Percentiles rank a stretch among this genome's conserved stretches.
Evolutionary conservation across 1,139 yeast genomes (phyloP).

Genomic region (Candida anutae): DNA sequence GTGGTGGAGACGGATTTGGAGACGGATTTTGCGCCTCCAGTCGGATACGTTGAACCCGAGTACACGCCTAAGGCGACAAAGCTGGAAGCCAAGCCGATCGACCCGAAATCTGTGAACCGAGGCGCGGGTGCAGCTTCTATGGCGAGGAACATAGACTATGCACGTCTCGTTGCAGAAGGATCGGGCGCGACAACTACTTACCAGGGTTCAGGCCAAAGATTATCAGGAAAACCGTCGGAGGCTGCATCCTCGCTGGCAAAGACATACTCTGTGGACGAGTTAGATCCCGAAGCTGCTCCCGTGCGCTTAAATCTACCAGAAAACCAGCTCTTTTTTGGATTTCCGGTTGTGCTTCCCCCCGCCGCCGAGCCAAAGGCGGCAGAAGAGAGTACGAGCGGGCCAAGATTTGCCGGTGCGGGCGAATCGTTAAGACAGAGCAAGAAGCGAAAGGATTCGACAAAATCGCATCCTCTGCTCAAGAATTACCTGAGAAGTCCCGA

Average conservation of each 20-base stretch:
- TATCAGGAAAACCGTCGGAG: conserved; percentile 54
- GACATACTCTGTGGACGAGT: conserved; percentile 24
- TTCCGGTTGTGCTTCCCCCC: conserved; percentile 71
- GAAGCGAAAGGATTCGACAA: conserved; percentile 60
- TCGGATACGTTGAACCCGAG: conserved; percentile 92
- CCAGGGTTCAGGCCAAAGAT: conserved; percentile 60
- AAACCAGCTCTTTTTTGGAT: conserved; percentile 90
- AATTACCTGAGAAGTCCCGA: conserved; percentile 63
- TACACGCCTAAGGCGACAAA: conserved; percentile 31
- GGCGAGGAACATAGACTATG: conserved; percentile 72
- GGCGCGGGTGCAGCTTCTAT: conserved; percentile 60
- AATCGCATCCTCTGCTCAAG: conserved; percentile 34
- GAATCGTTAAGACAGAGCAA: conserved; percentile 66
- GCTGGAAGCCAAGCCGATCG: conserved; percentile 21
- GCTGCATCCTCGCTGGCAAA: conserved; percentile 6
- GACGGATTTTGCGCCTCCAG: conserved; percentile 98
- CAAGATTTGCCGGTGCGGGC: conserved; percentile 54
- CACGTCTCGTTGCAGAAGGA: conserved; percentile 44
- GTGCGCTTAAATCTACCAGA: conserved; percentile 68
- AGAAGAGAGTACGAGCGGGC: conserved; percentile 8
- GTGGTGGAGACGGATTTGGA: conserved; percentile 95
- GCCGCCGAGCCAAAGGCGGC: conserved; percentile 33
- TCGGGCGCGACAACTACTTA: conserved; percentile 22
- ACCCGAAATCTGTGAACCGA: conserved; percentile 28
- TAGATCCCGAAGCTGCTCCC: conserved; percentile 53